Evolutionary conservation across 768 basidiomycete genomes (phyloP), one percentile per base, ranked within the genome.

Genomic region (Calocybe indica): DNA sequence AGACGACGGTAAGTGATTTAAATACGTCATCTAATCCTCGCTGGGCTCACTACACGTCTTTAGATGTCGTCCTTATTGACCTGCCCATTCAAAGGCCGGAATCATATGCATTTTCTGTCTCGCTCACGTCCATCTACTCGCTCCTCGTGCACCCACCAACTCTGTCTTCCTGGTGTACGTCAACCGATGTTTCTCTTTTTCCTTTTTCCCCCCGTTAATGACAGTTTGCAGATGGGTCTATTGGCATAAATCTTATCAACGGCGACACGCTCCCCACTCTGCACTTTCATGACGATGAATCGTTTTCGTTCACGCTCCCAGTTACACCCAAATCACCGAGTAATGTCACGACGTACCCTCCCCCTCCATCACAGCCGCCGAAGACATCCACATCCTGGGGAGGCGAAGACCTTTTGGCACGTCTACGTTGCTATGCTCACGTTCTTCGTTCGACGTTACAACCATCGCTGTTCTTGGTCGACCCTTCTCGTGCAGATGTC

Each of bases 261-360:
- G 86, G 88, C 30, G 80, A 85, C 43, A 89, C 92, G 1, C 75
- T 96, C 0, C 91, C 93, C 0, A 91, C 88, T 0, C 77, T 99
- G 2, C 82, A 93, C 65, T 98, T 98, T 65, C 96, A 98, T 63
- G 96, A 98, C 60, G 94, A 98, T 56, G 94, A 97, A 63, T 94
- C 92, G 0, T 79, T 79, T 31, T 93, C 92, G 4, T 81, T 83
- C 61, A 78, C 78, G 2, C 63, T 80, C 45, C 69, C 79, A 59
- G 53, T 81, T 49, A 57, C 75, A 58, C 58, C 70, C 30, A 52
- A 64, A 55, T 54, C 55, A 45, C 54, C 51, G 49, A 64, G 54
- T 31, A 64, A 58, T 48, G 68, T 68, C 44, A 65, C 73, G 3
- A 78, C 71, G 13, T 85, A 87, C 43, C 78, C 84, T 1, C 74